These are phyloP conservation scores for Didymella pomorum DNA, from an alignment of 2,329 filamentous ascomycete genomes.

Conservation along the genomic window DNA sequence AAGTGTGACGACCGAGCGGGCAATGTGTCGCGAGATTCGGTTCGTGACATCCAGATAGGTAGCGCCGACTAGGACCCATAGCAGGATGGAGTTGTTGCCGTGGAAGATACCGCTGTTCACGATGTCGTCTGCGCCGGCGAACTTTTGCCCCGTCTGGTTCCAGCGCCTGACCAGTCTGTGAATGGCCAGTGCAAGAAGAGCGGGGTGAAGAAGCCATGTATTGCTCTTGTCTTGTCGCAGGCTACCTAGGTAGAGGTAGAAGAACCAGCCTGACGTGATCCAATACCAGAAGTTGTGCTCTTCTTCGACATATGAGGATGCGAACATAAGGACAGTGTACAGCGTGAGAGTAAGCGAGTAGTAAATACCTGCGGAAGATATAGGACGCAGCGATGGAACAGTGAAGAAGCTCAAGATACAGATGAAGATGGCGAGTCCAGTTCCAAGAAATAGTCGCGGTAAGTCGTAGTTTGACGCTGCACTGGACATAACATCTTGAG, in stretches of 20 bases:
- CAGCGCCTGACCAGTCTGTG: constrained; percentile 77
- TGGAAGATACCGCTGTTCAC: constrained; percentile 64
- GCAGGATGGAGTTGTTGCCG: constrained; percentile 63
- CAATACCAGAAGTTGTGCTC: constrained; percentile 99
- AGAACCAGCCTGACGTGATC: constrained; percentile 74
- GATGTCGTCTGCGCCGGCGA: constrained; percentile 88
- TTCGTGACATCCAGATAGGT: constrained; percentile 71
- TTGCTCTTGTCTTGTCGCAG: constrained; percentile 41
- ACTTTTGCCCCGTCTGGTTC: constrained; percentile 98
- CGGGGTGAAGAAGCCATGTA: constrained; percentile 42
- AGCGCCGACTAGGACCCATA: constrained; percentile 77
- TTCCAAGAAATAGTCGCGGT: constrained; percentile 62
- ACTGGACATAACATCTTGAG: constrained; percentile 83
- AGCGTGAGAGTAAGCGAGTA: constrained; percentile 49
- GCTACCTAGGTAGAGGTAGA: constrained; percentile 56
- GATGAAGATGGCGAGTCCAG: constrained; percentile 55
- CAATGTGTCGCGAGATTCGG: constrained; percentile 52
- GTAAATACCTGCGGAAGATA: constrained; percentile 60
- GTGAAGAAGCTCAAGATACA: constrained; percentile 49
- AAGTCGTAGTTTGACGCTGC: constrained; percentile 94
- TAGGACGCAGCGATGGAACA: constrained; percentile 51
- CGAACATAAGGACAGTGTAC: constrained; percentile 94
- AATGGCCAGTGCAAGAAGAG: constrained; percentile 63
- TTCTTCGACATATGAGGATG: constrained; percentile 96
- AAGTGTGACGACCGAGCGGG: constrained; percentile 37